phyloP scores from a whole-genome alignment of 148 eudicot genomes.

The Beta vulgaris region DNA sequence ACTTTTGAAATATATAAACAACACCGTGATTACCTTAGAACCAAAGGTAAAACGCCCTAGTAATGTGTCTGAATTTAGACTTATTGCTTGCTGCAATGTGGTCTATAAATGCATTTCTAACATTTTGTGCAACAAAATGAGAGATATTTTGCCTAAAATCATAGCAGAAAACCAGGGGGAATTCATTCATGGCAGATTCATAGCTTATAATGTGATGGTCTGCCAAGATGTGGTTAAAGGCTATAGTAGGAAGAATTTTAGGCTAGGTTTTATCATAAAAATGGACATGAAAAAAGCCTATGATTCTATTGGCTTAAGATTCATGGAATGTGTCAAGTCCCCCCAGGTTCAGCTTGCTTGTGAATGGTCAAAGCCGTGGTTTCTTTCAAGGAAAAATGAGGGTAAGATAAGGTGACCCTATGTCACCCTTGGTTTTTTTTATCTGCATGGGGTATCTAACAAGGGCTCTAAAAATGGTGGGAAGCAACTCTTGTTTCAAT shows the following conservation, averaged over 20 bases:
- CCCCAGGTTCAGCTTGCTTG: neutral
- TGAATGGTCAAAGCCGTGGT: neutral
- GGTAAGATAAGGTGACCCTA: neutral
- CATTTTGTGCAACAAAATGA: neutral
- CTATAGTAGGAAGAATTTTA: too few species aligned
- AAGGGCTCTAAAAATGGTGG: neutral
- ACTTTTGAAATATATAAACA: neutral
- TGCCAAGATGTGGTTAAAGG: too few species aligned
- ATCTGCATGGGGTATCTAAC: neutral
- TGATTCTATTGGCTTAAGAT: neutral
- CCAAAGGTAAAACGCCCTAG: neutral
- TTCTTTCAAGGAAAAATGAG: neutral
- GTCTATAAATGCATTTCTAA: too few species aligned
- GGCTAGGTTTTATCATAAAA: too few species aligned
- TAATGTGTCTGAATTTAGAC: neutral
- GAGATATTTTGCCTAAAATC: neutral
- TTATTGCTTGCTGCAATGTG: too few species aligned
- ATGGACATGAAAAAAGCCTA: too few species aligned
- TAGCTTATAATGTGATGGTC: too few species aligned
- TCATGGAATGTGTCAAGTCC: neutral
- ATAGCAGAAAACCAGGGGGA: neutral
- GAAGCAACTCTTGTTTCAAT: neutral
- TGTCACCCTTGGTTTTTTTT: too few species aligned
- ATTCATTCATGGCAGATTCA: neutral
- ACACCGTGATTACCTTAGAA: neutral